Conservation (phyloP, 192 early-diverging fungal genomes). For the Coemansia sp. region DNA sequence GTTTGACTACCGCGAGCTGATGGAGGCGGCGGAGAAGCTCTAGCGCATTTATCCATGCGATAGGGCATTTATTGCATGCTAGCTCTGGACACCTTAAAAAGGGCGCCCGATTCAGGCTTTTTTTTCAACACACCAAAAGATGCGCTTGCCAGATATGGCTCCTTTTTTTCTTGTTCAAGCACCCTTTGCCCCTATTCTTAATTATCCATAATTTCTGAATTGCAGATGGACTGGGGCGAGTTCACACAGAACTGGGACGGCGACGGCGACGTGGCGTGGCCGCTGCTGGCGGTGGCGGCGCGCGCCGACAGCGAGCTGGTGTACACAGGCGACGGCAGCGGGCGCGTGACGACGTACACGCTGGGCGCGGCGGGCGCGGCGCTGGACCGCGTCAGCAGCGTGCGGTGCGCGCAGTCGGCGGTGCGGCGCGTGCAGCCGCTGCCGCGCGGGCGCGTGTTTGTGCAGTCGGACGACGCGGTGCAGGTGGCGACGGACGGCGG, state of each 20-base stretch:
- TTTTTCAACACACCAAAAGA: too few relatives aligned
- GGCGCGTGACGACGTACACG: constrained; percentile 65
- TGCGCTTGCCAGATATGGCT: too few relatives aligned
- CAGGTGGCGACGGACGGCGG: constrained; percentile 59
- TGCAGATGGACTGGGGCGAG: constrained; percentile 12
- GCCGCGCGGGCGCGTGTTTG: constrained; percentile 59
- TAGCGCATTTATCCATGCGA: too few relatives aligned
- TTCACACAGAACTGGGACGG: constrained; percentile 35
- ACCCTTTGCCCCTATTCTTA: too few relatives aligned
- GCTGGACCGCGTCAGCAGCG: constrained; percentile 68
- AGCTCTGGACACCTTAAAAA: too few relatives aligned
- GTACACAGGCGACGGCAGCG: constrained; percentile 81
- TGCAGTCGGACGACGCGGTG: constrained; percentile 57
- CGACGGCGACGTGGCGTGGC: constrained; percentile 18
- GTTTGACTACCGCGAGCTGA: constrained; percentile 67
- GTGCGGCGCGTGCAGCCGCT: constrained; percentile 63
- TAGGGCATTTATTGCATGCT: too few relatives aligned
- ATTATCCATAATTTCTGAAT: too few relatives aligned
- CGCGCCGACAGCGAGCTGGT: constrained; percentile 77
- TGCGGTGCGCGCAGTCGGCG: constrained; percentile 59
- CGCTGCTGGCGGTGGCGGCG: constrained; percentile 29
- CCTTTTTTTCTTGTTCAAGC: too few relatives aligned
- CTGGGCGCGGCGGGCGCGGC: constrained; percentile 29
- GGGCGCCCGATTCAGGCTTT: too few relatives aligned
- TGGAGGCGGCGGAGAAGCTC: constrained; percentile 53